These are phyloP conservation scores for Neurospora tetraspora DNA, from an alignment of 495 filamentous ascomycete species.

Conservation along the genomic window DNA sequence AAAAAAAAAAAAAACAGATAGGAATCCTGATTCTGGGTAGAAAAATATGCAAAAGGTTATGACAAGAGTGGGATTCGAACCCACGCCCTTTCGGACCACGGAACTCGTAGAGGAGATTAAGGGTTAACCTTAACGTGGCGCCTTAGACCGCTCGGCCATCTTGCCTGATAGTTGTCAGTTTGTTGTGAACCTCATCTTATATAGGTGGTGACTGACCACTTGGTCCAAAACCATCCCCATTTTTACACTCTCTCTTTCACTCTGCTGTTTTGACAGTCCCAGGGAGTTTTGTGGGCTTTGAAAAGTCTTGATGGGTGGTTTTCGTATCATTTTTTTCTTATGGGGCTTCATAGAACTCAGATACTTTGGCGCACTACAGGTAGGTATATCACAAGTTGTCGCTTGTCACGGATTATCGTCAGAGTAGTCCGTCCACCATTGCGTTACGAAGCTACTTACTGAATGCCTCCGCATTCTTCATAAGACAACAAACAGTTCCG, in stretches of 20 bases:
- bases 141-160: background rate
- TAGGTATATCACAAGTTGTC: background rate
- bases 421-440: background rate
- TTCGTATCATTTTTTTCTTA: too few species aligned
- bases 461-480: background rate
- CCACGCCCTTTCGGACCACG: slow-evolving; percentile 30
- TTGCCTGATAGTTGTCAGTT: background rate
- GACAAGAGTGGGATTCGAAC: slow-evolving; percentile 31
- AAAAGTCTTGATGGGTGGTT: background rate
- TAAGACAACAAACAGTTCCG: background rate
- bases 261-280: background rate
- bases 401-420: background rate
- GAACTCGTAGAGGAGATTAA: slow-evolving; percentile 6
- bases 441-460: background rate
- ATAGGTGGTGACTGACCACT: too few species aligned
- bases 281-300: too few species aligned
- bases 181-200: background rate
- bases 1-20: too few species aligned
- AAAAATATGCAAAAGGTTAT: background rate
- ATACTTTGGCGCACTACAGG: too few species aligned
- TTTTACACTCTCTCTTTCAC: too few species aligned
- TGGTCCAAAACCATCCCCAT: too few species aligned
- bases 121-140: background rate
- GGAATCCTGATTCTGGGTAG: too few species aligned
- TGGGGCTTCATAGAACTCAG: too few species aligned